Evolutionary conservation across 2,329 filamentous ascomycete genomes (phyloP), one percentile per base, ranked within the genome.

Genomic region (Penicillium sp.): DNA sequence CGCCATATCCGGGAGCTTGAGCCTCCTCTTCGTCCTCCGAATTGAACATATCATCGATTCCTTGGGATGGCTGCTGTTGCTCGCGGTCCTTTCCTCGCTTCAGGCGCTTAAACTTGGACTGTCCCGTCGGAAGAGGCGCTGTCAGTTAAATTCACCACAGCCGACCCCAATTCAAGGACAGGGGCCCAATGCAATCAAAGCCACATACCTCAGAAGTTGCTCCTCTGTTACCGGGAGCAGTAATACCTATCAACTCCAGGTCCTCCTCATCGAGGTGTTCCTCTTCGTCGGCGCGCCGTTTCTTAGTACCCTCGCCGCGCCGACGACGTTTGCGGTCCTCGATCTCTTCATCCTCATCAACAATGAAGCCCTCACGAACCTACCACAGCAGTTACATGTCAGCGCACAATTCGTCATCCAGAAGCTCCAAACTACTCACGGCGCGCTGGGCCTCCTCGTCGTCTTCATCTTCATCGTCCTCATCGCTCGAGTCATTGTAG

Each of bases 351-450:
- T 92, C 91, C 66, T 96, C 92, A 65, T 95, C 90, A 57, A 95
- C 90, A 60, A 99, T 96, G 75, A 97, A 99, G 24, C 92, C 92
- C 77, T 95, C 91, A 46, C 89, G 89, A 59, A 95, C 83, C 91
- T 96, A 64, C 22, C 10, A 10, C 33, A 27, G 42, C 25, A 40
- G 53, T 46, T 50, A 13, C 28, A 48, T 38, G 52, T 66, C 47
- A 61, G 57, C 58, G 52, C 53, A 22, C 22, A 41, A 50, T n/a
- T 45, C 28, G 41, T 20, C 35, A 38, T 33, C 20, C 10, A 28
- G 25, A 11, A 14, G 11, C 9, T 16, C 10, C 28, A 9, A 16
- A 25, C 25, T 30, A 27, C 79, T 63, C 75, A 94, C 89, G 71
- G 85, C 87, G 62, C 85, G 83, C 57, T 85, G 87, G 64, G 90